A percentile compares a stretch with the other conserved stretches of the same genome.
These are phyloP conservation scores for Verticillium zaregamsianum DNA, from an alignment of 2,329 filamentous ascomycete genomes.

Conservation along the genomic window DNA sequence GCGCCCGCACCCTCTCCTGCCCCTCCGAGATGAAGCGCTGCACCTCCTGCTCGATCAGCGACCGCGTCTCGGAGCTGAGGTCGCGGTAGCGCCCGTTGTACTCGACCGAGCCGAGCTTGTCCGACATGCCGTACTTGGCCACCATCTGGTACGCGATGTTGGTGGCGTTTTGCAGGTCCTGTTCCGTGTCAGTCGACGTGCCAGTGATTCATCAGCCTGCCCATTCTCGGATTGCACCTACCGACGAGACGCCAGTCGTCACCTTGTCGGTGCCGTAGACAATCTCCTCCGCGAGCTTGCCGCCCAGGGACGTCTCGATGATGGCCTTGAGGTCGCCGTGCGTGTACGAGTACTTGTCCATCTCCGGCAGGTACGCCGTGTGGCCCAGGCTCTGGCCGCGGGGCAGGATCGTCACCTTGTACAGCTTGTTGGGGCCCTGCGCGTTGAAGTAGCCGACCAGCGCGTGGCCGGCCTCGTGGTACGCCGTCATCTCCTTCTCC, in stretches of 20 bases:
- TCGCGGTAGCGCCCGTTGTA: conserved; percentile 74
- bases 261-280: conserved; percentile 89
- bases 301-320: conserved; percentile 78
- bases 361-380: conserved; percentile 82
- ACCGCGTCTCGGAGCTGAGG: conserved; percentile 81
- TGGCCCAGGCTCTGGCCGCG: conserved; percentile 82
- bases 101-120: conserved; percentile 83
- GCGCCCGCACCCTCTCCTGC: conserved; percentile 64
- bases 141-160: conserved; percentile 82
- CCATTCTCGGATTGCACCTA: conserved; percentile 38
- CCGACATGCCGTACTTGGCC: conserved; percentile 84
- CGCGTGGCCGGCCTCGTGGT: conserved; percentile 93
- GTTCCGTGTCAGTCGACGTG: conserved; percentile 18
- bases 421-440: conserved; percentile 70
- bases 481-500: conserved; percentile 94
- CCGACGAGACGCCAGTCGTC: conserved; percentile 78
- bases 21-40: conserved; percentile 79
- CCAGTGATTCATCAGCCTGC: background rate
- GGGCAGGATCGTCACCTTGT: conserved; percentile 97
- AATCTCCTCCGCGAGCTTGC: conserved; percentile 87
- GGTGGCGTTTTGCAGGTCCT: conserved; percentile 84
- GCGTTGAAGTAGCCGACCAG: conserved; percentile 79
- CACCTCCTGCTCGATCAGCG: conserved; percentile 84
- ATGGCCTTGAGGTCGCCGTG: conserved; percentile 77
- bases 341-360: conserved; percentile 88